Conservation (phyloP, 495 filamentous ascomycete genomes). For the Penicillium lagena region DNA sequence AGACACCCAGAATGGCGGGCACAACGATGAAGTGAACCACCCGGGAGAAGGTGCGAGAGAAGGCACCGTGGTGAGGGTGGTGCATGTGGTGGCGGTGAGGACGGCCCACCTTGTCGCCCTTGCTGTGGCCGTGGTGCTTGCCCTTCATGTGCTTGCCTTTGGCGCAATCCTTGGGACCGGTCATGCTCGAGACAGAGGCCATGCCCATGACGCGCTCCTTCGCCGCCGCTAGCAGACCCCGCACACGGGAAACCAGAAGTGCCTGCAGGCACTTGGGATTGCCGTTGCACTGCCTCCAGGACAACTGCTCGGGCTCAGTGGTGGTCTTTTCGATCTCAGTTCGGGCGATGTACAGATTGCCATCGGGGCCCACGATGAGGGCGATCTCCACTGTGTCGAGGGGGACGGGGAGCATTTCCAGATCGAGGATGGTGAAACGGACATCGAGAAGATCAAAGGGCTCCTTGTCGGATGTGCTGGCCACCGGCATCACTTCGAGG, state of each 20-base stretch:
- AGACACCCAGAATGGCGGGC: conserved; percentile 38
- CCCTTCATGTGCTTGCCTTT: conserved; percentile 13
- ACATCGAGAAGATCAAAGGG: conserved; percentile 29
- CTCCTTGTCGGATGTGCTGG: conserved; percentile 19
- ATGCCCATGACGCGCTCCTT: conserved; percentile 33
- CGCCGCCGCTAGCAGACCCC: conserved; percentile 28
- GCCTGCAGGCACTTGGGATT: conserved; percentile 33
- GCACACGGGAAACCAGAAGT: conserved; percentile 34
- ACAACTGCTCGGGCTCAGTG: conserved; percentile 21
- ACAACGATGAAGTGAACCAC: conserved; percentile 45
- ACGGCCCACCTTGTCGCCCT: conserved; percentile 6
- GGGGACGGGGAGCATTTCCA: conserved; percentile 42
- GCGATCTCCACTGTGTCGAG: conserved; percentile 42
- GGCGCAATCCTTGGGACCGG: conserved; percentile 20
- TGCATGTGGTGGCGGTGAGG: conserved; percentile 21
- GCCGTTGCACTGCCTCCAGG: conserved; percentile 37
- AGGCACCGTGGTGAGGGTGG: conserved; percentile 26
- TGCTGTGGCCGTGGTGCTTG: conserved; percentile 1
- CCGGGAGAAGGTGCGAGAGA: conserved; percentile 37
- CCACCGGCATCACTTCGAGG: conserved; percentile 33
- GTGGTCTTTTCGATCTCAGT: conserved; percentile 32
- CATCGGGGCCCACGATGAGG: conserved; percentile 29
- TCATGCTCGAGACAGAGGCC: conserved; percentile 22
- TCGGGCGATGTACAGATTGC: conserved; percentile 31
- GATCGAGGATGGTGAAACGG: conserved; percentile 42